Conservation (phyloP, 257 asterid genomes). For the Solanum etuberosum region DNA sequence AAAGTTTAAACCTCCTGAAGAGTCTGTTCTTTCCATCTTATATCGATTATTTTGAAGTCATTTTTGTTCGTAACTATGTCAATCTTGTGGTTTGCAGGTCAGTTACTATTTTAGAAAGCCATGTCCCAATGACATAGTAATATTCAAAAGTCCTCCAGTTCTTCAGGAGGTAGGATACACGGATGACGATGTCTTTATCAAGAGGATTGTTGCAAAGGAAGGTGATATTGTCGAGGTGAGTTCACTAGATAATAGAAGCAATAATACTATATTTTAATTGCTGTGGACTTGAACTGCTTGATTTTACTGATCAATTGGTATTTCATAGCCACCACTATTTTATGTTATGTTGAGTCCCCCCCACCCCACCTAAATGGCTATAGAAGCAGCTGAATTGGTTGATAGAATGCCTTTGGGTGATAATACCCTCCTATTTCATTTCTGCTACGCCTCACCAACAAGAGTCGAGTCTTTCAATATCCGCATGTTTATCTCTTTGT, state of each 20-base stretch:
- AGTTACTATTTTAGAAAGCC: slow-evolving; percentile 79
- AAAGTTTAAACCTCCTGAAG: neutral
- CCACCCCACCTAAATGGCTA: neutral
- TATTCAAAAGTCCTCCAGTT: slow-evolving; percentile 73
- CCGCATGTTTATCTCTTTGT: neutral
- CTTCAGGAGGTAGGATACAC: slow-evolving; percentile 69
- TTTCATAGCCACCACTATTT: neutral
- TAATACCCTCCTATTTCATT: neutral
- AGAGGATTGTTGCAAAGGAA: slow-evolving; percentile 80
- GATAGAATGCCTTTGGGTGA: neutral
- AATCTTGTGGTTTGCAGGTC: slow-evolving; percentile 35
- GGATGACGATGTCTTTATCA: slow-evolving; percentile 71
- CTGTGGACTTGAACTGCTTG: neutral
- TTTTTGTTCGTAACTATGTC: neutral
- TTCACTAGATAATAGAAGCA: neutral
- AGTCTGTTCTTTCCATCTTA: neutral
- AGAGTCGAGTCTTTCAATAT: neutral
- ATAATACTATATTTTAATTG: neutral
- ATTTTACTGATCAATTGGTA: neutral
- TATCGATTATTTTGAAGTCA: neutral
- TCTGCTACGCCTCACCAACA: neutral
- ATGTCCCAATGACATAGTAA: slow-evolving; percentile 70
- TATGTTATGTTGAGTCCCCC: neutral
- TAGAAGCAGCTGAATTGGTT: neutral
- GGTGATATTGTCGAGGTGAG: slow-evolving; percentile 86